Conservation (phyloP, 2,329 filamentous ascomycete species). For the Phialophora tarda region DNA sequence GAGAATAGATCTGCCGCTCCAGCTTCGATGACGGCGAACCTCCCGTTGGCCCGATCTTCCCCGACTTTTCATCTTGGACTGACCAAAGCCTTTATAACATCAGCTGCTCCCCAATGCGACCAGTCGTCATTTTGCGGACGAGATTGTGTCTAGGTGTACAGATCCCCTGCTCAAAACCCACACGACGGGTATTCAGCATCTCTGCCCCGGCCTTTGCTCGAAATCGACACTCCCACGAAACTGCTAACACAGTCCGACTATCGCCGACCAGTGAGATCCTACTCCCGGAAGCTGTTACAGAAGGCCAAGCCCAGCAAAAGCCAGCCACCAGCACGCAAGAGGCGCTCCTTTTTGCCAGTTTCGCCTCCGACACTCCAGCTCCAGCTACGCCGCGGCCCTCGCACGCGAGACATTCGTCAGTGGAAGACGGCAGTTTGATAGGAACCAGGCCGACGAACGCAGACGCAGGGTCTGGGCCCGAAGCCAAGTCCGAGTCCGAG, state of each 20-base stretch:
- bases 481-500: not conserved
- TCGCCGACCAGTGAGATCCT: not conserved
- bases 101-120: not conserved
- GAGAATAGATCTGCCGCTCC: not conserved
- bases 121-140: not conserved
- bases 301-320: not conserved
- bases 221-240: not conserved
- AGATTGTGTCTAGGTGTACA: not conserved
- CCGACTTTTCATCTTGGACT: slow-evolving; percentile 4
- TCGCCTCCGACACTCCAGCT: not conserved
- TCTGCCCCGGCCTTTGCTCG: not conserved
- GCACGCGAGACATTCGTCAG: not conserved
- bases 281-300: not conserved
- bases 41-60: slow-evolving; percentile 4
- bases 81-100: not conserved
- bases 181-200: not conserved
- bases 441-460: not conserved
- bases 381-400: not conserved
- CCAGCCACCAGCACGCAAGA: not conserved
- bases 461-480: not conserved
- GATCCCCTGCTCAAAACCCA: not conserved
- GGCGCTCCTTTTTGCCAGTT: not conserved
- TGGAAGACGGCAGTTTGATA: not conserved
- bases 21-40: not conserved
- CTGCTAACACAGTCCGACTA: not conserved